Evolutionary conservation across 2,329 filamentous ascomycete species (phyloP), one percentile per base, ranked within the genome.

Genomic region (Decorospora gaudefroyi): DNA sequence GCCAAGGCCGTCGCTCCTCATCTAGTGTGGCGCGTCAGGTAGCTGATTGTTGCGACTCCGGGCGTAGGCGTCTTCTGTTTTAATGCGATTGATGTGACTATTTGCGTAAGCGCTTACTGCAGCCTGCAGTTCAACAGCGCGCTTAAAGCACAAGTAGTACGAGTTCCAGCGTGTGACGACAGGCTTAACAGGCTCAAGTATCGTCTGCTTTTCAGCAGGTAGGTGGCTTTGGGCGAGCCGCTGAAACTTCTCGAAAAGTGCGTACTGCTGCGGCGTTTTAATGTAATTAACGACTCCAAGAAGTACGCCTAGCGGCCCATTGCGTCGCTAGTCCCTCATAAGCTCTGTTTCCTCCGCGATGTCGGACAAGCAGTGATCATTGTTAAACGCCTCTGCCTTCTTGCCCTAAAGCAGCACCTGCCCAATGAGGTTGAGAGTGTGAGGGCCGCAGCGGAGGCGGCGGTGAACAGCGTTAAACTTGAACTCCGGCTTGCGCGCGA

Each of bases 351-450:
- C n/a, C n/a, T n/a, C n/a, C n/a, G n/a, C n/a, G n/a, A n/a, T n/a
- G n/a, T n/a, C n/a, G n/a, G n/a, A n/a, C n/a, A n/a, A n/a, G n/a
- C n/a, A n/a, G n/a, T n/a, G n/a, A n/a, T n/a, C n/a, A n/a, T n/a
- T n/a, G n/a, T n/a, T n/a, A n/a, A n/a, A n/a, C n/a, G n/a, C n/a
- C n/a, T n/a, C n/a, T n/a, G n/a, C n/a, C n/a, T n/a, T n/a, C n/a
- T n/a, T 33, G 27, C 16, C 40, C 17, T 6, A 38, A 11, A 47
- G 25, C 10, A 41, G 22, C 4, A 12, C 30, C 12, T 41, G 35
- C 12, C 45, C 25, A 12, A 43, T 40, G 17, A 48, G 45, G 23
- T 48, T 48, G n/a, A 48, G 23, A 8, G 29, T 49, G 25, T 49
- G 15, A 31, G 40, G 26, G 16, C 46, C 18, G 19, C 34, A 49